phyloP scores from a whole-genome alignment of 2,329 filamentous ascomycete species.

The Pseudogymnoascus sp. region DNA sequence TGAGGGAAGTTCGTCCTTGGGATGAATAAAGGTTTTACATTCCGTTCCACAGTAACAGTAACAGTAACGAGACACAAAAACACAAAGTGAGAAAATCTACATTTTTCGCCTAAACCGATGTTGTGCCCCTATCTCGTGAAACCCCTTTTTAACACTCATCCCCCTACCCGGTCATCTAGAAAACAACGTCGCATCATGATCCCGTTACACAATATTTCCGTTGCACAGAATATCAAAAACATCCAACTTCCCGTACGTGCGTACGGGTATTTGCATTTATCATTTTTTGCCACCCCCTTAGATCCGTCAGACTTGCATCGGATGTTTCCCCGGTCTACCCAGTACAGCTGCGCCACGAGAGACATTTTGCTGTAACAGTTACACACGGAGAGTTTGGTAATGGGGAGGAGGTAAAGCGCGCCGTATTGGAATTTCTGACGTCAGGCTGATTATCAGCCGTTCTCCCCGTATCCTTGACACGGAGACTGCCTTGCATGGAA shows the following conservation, averaged over 20 bases:
- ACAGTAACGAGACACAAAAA: neutral
- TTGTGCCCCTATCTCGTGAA: neutral
- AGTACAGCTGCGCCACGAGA: neutral
- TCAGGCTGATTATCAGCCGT: neutral
- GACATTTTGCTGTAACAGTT: neutral
- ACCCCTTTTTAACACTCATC: neutral
- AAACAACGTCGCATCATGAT: neutral
- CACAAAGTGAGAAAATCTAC: neutral
- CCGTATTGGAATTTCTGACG: neutral
- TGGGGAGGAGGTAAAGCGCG: neutral
- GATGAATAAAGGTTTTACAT: neutral
- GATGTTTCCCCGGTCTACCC: neutral
- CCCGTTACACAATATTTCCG: neutral
- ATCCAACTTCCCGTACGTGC: neutral
- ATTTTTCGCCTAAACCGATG: neutral
- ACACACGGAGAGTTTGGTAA: neutral
- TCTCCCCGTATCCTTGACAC: neutral
- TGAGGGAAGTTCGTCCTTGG: neutral
- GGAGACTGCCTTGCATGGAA: neutral
- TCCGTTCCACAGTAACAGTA: neutral
- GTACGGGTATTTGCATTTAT: neutral
- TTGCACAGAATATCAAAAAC: neutral
- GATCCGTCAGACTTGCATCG: neutral
- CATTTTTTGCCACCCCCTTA: neutral
- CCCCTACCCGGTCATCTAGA: neutral